Evolutionary conservation across 1,284 basidiomycete species (phyloP).

Genomic region (Acaromyces ingoldii): DNA sequence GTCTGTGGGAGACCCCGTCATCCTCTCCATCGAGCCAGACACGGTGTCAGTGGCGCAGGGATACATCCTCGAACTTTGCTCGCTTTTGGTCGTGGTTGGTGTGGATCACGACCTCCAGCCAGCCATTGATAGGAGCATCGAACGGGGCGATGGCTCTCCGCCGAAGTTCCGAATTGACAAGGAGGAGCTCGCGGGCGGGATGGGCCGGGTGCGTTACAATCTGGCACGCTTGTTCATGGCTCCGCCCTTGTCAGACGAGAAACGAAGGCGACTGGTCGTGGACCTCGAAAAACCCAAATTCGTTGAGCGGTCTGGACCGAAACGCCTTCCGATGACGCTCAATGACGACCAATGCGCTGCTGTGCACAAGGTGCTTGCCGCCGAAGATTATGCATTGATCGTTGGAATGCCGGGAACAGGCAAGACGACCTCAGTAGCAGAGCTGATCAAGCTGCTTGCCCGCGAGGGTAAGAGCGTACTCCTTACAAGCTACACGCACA

Average conservation of each 20-base stretch:
- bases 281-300: conserved; percentile 71
- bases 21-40: conserved; percentile 72
- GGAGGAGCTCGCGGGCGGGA: conserved; percentile 81
- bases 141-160: conserved; percentile 9
- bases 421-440: conserved; percentile 90
- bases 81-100: conserved; percentile 66
- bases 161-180: conserved; percentile 80
- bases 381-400: conserved; percentile 83
- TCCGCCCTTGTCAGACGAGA: conserved; percentile 56
- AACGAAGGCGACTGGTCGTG: conserved; percentile 69
- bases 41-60: conserved; percentile 78
- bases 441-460: conserved; percentile 75
- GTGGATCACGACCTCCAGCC: conserved; percentile 69
- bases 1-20: conserved; percentile 72
- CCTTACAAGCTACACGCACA: conserved; percentile 90
- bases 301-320: conserved; percentile 18
- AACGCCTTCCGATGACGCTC: conserved; percentile 53
- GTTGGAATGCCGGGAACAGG: conserved; percentile 98
- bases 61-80: conserved; percentile 69
- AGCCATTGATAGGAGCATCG: conserved; percentile 21
- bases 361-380: conserved; percentile 67
- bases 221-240: conserved; percentile 79
- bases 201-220: conserved; percentile 83
- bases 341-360: conserved; percentile 74
- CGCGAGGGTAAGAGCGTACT: conserved; percentile 77